Evolutionary conservation across 441 rosid genomes (phyloP).

Genomic region (Mallotus japonicus): DNA sequence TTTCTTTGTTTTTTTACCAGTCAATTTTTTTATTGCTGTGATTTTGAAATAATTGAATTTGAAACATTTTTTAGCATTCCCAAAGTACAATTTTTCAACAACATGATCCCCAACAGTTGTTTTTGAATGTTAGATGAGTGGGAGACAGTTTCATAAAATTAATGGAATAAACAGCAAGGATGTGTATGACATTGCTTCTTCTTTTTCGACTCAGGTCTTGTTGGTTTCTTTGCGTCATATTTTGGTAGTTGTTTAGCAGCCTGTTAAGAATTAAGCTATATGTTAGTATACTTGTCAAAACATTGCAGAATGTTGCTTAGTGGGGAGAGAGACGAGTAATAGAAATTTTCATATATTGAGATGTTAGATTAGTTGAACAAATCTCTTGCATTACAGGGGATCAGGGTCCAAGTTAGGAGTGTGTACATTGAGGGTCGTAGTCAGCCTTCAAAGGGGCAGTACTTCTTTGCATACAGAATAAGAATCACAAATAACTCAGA

Average conservation of each 20-base stretch:
- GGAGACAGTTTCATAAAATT: neutral
- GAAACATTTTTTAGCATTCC: neutral
- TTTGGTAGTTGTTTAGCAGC: neutral
- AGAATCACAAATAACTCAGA: slow-evolving; percentile 67
- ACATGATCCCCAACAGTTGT: neutral
- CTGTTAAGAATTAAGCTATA: neutral
- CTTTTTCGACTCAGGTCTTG: neutral
- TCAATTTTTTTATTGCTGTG: too few species aligned
- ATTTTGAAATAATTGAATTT: neutral
- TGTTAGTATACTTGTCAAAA: neutral
- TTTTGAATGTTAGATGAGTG: neutral
- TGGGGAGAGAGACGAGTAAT: neutral
- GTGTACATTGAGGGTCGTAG: slow-evolving; percentile 67
- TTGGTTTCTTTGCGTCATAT: neutral
- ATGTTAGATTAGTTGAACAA: neutral
- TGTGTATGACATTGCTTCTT: neutral
- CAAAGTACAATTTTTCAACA: neutral
- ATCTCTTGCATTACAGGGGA: slow-evolving; percentile 41
- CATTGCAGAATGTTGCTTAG: neutral
- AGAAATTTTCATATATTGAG: neutral
- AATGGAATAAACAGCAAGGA: neutral
- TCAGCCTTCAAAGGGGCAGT: slow-evolving; percentile 60
- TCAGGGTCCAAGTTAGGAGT: slow-evolving; percentile 70
- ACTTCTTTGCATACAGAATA: slow-evolving; percentile 69
- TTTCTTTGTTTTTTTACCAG: neutral